Evolutionary conservation across 805 yeast species (phyloP).

Genomic region (Metschnikowia koreensis): DNA sequence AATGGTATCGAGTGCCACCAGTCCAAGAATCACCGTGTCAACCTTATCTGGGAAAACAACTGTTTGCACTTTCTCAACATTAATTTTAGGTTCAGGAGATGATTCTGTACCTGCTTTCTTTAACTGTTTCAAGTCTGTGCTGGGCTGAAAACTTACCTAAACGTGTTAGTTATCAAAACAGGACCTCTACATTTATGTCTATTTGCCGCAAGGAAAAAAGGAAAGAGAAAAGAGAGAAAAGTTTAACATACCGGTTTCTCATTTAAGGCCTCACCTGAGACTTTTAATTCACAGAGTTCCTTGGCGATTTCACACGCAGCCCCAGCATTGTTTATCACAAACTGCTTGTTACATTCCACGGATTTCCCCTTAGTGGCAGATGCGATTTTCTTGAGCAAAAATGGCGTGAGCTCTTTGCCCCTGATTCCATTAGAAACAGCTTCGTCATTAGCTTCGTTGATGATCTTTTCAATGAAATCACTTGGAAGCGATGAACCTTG

Average conservation of each 20-base stretch:
- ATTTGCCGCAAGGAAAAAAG: background rate
- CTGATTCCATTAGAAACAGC: conserved; percentile 52
- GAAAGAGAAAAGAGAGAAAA: background rate
- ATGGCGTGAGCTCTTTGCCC: conserved; percentile 84
- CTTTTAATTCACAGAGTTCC: conserved; percentile 32
- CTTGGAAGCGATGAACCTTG: conserved; percentile 55
- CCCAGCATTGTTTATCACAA: conserved; percentile 74
- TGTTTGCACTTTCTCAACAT: background rate
- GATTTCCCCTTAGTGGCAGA: conserved; percentile 67
- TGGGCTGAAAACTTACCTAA: conserved; percentile 8
- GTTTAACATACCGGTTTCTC: background rate
- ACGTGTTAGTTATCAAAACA: conserved; percentile 3
- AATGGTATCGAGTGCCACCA: conserved; percentile 72
- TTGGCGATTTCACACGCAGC: conserved; percentile 67
- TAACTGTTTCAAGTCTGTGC: conserved; percentile 7
- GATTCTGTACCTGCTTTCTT: background rate
- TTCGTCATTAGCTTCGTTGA: conserved; percentile 54
- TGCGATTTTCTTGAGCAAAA: conserved; percentile 62
- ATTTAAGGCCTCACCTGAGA: background rate
- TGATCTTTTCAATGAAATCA: conserved; percentile 50
- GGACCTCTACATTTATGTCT: background rate
- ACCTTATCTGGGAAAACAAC: conserved; percentile 6
- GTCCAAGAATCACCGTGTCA: conserved; percentile 59
- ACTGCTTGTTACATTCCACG: conserved; percentile 66
- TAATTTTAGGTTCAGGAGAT: background rate